A percentile compares a stretch with the other conserved stretches of the same genome.
phyloP scores from a whole-genome alignment of 495 filamentous ascomycete species.

The Rostrohypoxylon terebratum region DNA sequence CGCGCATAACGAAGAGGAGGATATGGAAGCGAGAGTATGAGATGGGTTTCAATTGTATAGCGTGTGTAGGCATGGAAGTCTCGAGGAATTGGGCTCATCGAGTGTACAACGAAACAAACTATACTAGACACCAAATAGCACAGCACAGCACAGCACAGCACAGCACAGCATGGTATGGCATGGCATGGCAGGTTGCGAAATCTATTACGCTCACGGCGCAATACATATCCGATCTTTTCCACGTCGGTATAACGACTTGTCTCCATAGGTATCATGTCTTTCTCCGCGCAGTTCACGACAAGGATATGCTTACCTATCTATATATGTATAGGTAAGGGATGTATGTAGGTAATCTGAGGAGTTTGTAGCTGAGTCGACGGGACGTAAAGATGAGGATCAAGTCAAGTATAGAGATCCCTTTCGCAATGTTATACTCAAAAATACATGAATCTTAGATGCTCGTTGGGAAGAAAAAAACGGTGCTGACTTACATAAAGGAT shows the following conservation, averaged over 20 bases:
- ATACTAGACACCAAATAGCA: constrained; percentile 9
- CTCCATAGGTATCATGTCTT: not conserved
- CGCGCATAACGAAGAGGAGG: constrained; percentile 42
- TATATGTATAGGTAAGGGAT: not conserved
- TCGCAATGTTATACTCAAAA: constrained; percentile 4
- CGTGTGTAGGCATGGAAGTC: constrained; percentile 2
- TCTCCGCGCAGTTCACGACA: not conserved
- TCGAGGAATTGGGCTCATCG: constrained; percentile 8
- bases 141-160: constrained; percentile 1
- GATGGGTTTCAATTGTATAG: constrained; percentile 27
- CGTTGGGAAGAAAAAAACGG: not conserved
- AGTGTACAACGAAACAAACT: constrained; percentile 23
- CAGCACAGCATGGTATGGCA: constrained; percentile 18
- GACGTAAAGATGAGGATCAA: not conserved
- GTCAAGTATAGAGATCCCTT: not conserved
- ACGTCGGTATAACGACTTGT: not conserved
- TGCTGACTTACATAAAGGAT: not conserved
- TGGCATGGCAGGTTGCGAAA: constrained; percentile 32
- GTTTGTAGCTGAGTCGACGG: not conserved
- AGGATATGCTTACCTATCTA: not conserved
- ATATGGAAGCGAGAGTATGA: constrained; percentile 34
- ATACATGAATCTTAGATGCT: not conserved
- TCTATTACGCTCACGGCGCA: constrained; percentile 16
- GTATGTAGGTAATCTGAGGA: constrained; percentile 4
- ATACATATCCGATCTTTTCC: not conserved